These are phyloP conservation scores for Mycena chlorophos DNA, from an alignment of 768 basidiomycete species.

Conservation along the genomic window DNA sequence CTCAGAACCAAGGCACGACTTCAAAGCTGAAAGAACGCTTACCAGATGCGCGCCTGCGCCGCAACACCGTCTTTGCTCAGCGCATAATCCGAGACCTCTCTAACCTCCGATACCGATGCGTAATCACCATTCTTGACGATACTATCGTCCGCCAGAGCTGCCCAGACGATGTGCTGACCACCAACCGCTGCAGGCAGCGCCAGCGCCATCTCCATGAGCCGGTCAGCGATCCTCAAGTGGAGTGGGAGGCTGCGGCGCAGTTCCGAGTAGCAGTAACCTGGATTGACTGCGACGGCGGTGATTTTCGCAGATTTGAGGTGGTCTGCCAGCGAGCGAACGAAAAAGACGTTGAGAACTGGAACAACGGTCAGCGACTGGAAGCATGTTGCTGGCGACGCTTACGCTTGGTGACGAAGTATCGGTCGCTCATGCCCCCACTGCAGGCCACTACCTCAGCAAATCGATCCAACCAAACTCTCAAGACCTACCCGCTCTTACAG, in stretches of 20 bases:
- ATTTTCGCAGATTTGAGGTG: slow-evolving; percentile 25
- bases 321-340: slow-evolving; percentile 29
- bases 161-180: slow-evolving; percentile 3
- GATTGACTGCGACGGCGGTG: slow-evolving; percentile 27
- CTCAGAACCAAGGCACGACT: background rate
- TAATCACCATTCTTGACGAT: background rate
- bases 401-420: slow-evolving; percentile 32
- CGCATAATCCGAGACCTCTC: background rate
- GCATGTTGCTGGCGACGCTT: too few relatives aligned
- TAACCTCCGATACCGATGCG: background rate
- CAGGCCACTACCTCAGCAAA: background rate
- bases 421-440: slow-evolving; percentile 12
- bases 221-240: background rate
- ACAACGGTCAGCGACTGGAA: too few relatives aligned
- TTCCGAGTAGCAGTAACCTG: slow-evolving; percentile 33
- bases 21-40: background rate
- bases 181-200: slow-evolving; percentile 9
- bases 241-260: slow-evolving; percentile 19
- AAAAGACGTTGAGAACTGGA: slow-evolving; percentile 33
- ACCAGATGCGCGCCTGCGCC: background rate
- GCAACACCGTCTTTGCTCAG: background rate
- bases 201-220: slow-evolving; percentile 1
- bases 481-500: slow-evolving; percentile 17
- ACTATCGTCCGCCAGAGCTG: background rate
- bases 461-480: background rate